These are phyloP conservation scores for Globisporangium abappressorium DNA, from an alignment of 352 stramenopile genomes.

Conservation along the genomic window DNA sequence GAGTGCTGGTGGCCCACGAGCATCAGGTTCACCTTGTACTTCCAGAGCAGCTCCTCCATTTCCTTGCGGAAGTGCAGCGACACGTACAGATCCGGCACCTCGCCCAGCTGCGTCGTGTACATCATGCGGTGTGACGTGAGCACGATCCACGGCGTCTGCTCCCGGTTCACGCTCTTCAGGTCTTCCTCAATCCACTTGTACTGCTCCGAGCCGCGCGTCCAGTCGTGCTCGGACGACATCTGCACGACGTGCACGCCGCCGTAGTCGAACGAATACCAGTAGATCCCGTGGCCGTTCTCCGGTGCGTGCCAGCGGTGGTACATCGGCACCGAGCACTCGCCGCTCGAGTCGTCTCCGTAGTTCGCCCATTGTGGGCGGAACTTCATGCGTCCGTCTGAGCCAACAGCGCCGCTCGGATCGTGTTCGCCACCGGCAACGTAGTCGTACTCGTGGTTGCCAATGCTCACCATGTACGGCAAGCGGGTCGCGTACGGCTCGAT, in stretches of 20 bases:
- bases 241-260: constrained; percentile 89
- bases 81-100: constrained; percentile 67
- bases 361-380: constrained; percentile 74
- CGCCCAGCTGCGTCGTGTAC: constrained; percentile 79
- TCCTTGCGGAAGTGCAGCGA: constrained; percentile 80
- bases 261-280: constrained; percentile 92
- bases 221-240: constrained; percentile 91
- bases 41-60: constrained; percentile 87
- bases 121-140: constrained; percentile 91
- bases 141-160: constrained; percentile 89
- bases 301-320: constrained; percentile 69
- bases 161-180: constrained; percentile 78
- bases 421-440: constrained; percentile 51
- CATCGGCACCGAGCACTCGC: constrained; percentile 78
- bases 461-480: constrained; percentile 77
- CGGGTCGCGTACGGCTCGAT: constrained; percentile 67
- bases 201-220: constrained; percentile 79
- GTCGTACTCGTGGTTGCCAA: constrained; percentile 79
- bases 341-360: constrained; percentile 65
- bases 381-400: constrained; percentile 49
- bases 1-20: constrained; percentile 91
- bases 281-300: constrained; percentile 62
- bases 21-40: constrained; percentile 89
- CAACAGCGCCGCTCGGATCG: constrained; percentile 51
- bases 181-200: constrained; percentile 89